phyloP scores from a whole-genome alignment of 768 basidiomycete species.

The Boletus tomentosulus region DNA sequence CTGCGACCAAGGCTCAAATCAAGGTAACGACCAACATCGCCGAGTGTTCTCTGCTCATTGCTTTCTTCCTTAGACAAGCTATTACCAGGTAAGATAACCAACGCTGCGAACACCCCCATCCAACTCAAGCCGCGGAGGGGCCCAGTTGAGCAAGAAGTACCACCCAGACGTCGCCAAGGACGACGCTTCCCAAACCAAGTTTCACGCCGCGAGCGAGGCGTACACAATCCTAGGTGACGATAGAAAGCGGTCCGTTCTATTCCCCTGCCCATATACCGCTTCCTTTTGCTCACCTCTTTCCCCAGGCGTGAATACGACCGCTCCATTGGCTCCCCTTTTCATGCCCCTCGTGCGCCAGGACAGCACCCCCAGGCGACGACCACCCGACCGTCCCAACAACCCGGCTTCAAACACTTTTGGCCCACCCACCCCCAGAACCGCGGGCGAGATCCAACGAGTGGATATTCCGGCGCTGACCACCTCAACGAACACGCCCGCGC shows the following conservation, averaged over 20 bases:
- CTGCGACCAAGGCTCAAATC: slow-evolving; percentile 32
- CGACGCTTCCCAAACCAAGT: slow-evolving; percentile 35
- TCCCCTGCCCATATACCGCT: background rate
- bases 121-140: background rate
- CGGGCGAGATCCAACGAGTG: slow-evolving; percentile 8
- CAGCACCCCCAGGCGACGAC: slow-evolving; percentile 32
- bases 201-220: slow-evolving; percentile 45
- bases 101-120: background rate
- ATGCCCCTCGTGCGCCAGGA: slow-evolving; percentile 1
- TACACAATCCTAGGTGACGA: slow-evolving; percentile 44
- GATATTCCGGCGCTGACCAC: slow-evolving; percentile 8
- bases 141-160: slow-evolving; percentile 44
- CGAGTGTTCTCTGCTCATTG: background rate
- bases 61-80: slow-evolving; percentile 19
- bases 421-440: slow-evolving; percentile 22
- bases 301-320: slow-evolving; percentile 33
- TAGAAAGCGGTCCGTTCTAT: slow-evolving; percentile 36
- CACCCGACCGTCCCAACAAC: slow-evolving; percentile 20
- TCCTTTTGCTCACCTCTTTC: background rate
- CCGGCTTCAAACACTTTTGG: slow-evolving; percentile 26
- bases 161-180: slow-evolving; percentile 45
- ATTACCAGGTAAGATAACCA: slow-evolving; percentile 24
- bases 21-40: slow-evolving; percentile 17
- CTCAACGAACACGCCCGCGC: slow-evolving; percentile 3
- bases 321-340: slow-evolving; percentile 9